Base-by-base conservation (phyloP, 2,329 filamentous ascomycete genomes). In the Penicillium brasilianum region DNA sequence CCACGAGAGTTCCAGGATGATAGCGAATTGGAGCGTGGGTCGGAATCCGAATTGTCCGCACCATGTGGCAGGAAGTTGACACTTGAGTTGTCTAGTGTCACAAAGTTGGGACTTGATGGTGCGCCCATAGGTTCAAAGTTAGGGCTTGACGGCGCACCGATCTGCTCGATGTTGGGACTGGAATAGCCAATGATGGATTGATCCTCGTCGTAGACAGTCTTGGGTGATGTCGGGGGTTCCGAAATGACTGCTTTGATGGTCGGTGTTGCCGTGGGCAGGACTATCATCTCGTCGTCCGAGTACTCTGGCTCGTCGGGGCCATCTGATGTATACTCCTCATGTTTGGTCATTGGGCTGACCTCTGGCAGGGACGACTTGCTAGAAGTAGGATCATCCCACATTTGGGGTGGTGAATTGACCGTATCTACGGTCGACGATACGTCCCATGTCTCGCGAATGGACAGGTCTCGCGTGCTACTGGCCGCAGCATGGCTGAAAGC, bases 1-100 rank as follows among this genome's bases (percentile, higher is more conserved):
- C 77, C 77, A 55, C 77, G 59, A 0, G 77, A 78, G 49, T 76
- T 77, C 48, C 76, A 72, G 13, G 77, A 79, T 5, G 77, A 78
- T 16, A 78, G 60, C 2, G 77, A 79, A 48, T 79, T 76, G 0
- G 78, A 77, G 18, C 72, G 71, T 3, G 69, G 71, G 25, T 70
- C 70, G 11, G 71, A 72, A 5, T 73, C 71, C 4, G 74, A 67
- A 57, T 71, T 75, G 1, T 74, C 72, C 1, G 73, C 64, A 41
- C 70, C 69, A 50, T 71, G 63, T 43, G 72, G 71, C 54, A 79
- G 61, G 60, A 80, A 68, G 63, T 78, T 76, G 55, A 77, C 64
- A 66, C 73, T 77, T 57, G 78, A 78, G 52, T 68, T 77, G 61
- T 77, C 71, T 44, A 77, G 61, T 2, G 76, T 70, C 28, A 80